Conservation (phyloP, 208 protist species). For the Trichomonas tenax region DNA sequence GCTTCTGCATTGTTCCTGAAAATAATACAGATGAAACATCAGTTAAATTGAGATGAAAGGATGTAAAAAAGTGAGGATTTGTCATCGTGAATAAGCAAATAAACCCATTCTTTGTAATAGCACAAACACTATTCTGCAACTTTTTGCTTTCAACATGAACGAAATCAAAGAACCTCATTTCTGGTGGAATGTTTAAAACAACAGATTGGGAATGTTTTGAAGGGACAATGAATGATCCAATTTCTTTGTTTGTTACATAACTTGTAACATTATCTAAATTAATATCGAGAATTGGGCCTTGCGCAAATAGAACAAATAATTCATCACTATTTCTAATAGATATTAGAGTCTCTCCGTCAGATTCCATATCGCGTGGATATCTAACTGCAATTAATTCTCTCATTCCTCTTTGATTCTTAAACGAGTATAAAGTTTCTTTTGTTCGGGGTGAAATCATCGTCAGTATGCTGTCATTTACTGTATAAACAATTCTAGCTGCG, state of each 20-base stretch:
- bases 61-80: not conserved
- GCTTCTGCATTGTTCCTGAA: not conserved
- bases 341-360: not conserved
- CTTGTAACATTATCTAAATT: not conserved
- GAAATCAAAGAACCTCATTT: not conserved
- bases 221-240: not conserved
- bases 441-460: not conserved
- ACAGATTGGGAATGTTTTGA: not conserved
- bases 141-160: not conserved
- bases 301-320: not conserved
- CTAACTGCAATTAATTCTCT: not conserved
- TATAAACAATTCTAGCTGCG: not conserved
- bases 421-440: not conserved
- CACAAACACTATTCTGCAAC: not conserved
- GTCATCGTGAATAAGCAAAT: not conserved
- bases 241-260: not conserved
- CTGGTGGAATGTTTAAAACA: not conserved
- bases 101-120: not conserved
- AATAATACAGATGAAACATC: not conserved
- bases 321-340: not conserved
- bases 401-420: not conserved
- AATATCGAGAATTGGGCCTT: not conserved
- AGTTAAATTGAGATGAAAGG: not conserved
- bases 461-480: not conserved
- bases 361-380: not conserved